These are phyloP conservation scores for Oryza coarctata DNA, from an alignment of 176 grass and related monocot genomes.

Conservation along the genomic window DNA sequence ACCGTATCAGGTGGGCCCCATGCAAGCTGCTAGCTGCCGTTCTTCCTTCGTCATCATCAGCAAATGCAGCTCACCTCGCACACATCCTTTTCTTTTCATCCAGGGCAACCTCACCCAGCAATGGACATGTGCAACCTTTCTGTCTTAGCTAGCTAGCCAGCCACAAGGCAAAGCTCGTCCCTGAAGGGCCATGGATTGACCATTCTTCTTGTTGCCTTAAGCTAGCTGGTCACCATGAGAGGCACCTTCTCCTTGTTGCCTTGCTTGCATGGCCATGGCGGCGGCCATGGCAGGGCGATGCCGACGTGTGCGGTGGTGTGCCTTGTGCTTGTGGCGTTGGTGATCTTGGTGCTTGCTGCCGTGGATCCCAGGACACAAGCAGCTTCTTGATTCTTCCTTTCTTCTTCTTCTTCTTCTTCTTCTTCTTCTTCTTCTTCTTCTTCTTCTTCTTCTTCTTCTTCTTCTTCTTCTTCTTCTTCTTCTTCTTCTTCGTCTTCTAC, in stretches of 20 bases:
- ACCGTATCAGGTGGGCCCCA: not conserved
- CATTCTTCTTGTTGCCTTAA: slow-evolving; percentile 17
- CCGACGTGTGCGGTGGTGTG: slow-evolving; percentile 15
- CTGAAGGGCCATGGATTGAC: slow-evolving; percentile 4
- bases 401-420: not conserved
- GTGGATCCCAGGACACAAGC: slow-evolving; percentile 37
- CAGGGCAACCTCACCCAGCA: slow-evolving; percentile 7
- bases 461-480: slow-evolving; percentile 15
- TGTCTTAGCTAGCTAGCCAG: not conserved
- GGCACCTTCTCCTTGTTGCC: slow-evolving; percentile 15
- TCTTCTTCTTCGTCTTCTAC: not conserved
- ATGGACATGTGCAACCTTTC: slow-evolving; percentile 22
- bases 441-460: not conserved
- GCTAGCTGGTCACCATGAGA: slow-evolving; percentile 29
- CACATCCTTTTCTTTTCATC: slow-evolving; percentile 44
- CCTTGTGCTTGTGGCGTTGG: slow-evolving; percentile 24
- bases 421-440: slow-evolving; percentile 27
- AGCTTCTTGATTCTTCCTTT: slow-evolving; percentile 43
- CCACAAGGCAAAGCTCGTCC: not conserved
- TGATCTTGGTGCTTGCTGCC: slow-evolving; percentile 24
- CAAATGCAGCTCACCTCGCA: slow-evolving; percentile 4
- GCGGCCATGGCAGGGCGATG: slow-evolving; percentile 14
- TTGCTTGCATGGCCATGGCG: slow-evolving; percentile 38
- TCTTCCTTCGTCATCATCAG: not conserved
- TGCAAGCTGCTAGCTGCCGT: not conserved